Base-by-base conservation (phyloP, 2,329 filamentous ascomycete genomes). In the Colletotrichum karsti region DNA sequence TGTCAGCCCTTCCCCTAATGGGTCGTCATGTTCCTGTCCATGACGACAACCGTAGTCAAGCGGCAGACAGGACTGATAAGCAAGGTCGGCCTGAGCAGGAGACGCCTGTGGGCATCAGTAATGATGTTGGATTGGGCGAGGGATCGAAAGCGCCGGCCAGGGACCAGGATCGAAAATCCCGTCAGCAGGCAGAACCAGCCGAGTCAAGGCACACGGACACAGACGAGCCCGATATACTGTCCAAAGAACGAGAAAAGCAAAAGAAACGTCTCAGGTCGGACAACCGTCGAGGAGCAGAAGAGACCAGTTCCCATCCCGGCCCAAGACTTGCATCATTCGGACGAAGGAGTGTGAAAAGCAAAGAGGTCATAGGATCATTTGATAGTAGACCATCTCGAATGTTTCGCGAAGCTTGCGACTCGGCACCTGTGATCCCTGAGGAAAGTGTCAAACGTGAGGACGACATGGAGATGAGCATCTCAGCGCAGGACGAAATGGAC, bases 311-410 rank as follows among this genome's bases (percentile, higher is more conserved):
- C 22, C 30, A 44, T 18, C 12, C 48, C 24, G 76, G 75, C 2
- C 82, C 81, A 10, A 78, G 78, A 8, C 76, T 85, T 18, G 77
- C 78, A 1, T 80, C 74, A 44, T 75, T 85, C 64, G 73, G 77
- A 24, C 79, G 80, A 22, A 84, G 80, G 70, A 80, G 81, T 44
- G 74, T 85, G 48, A 83, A 79, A 67, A 84, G 84, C 72, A 82
- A 75, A 69, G 84, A 85, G 63, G 78, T 85, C n/a, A 77, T 85
- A 56, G 83, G 84, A 3, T 82, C 53, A 10, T 59, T 80, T 50
- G 20, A 41, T 41, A 18, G n/a, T 39, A 33, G 62, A 57, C 30
- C 9, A 33, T 10, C 28, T 24, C 20, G 35, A 37, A 3, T 15
- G 12, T 18, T 18, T 33, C n/a, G 22, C 18, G 18, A 42, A 57